phyloP scores from a whole-genome alignment of 106 monocot genomes.

The Apostasia ramifera region DNA sequence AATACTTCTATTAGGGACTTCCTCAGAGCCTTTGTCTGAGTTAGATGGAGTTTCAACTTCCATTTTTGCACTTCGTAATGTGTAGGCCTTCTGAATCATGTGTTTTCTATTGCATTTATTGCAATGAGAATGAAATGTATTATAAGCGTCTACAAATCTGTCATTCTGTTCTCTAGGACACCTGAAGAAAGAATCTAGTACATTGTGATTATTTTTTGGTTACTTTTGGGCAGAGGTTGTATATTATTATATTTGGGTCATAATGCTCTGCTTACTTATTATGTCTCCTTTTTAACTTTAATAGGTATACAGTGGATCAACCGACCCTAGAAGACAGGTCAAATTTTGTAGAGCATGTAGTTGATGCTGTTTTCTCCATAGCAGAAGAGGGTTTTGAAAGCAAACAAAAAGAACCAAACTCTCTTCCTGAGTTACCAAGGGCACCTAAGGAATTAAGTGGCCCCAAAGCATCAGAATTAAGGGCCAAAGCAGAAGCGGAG shows the following conservation, averaged over 20 bases:
- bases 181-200: too few relatives aligned
- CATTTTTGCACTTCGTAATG: conserved; percentile 32
- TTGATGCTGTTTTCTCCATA: conserved; percentile 63
- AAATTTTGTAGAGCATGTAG: conserved; percentile 52
- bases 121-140: too few relatives aligned
- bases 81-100: conserved; percentile 22
- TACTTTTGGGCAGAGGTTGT: too few relatives aligned
- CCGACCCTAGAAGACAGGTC: conserved; percentile 58
- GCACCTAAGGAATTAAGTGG: conserved; percentile 68
- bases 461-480: conserved; percentile 75
- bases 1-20: conserved; percentile 48
- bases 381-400: conserved; percentile 42
- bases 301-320: conserved; percentile 75
- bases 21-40: conserved; percentile 30
- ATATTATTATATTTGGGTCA: too few relatives aligned
- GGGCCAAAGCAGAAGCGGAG: conserved; percentile 86
- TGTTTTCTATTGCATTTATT: not conserved
- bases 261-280: too few relatives aligned
- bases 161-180: not conserved
- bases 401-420: conserved; percentile 31
- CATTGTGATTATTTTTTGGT: too few relatives aligned
- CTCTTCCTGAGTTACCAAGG: conserved; percentile 69
- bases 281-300: conserved; percentile 10
- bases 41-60: conserved; percentile 45
- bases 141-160: not conserved